Evolutionary conservation across 2,329 filamentous ascomycete species (phyloP).

Genomic region (Gaeumannomyces tritici): DNA sequence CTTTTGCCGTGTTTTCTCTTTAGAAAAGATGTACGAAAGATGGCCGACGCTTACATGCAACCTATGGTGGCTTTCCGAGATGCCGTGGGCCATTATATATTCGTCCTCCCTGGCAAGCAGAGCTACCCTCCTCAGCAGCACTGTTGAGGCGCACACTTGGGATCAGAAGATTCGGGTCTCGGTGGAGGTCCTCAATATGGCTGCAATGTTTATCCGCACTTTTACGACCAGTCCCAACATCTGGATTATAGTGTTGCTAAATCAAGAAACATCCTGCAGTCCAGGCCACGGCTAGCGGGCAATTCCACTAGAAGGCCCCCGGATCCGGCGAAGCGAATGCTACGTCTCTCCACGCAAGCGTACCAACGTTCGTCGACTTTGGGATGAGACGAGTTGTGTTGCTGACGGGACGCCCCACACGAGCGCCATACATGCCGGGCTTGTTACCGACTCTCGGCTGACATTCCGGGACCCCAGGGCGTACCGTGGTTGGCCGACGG

Average conservation of each 20-base stretch:
- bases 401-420: neutral
- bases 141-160: neutral
- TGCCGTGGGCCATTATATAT: neutral
- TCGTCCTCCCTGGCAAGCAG: neutral
- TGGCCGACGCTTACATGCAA: no score
- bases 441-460: neutral
- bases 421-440: neutral
- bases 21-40: no score
- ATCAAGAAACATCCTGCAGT: neutral
- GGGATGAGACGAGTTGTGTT: neutral
- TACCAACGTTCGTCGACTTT: neutral
- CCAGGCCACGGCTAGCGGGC: neutral
- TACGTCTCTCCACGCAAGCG: neutral
- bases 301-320: neutral
- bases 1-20: no score
- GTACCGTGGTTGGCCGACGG: no score
- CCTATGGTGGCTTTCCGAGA: neutral
- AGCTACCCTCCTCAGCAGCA: neutral
- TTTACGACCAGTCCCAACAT: neutral
- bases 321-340: neutral
- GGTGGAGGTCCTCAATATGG: neutral
- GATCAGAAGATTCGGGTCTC: neutral
- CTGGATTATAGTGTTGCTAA: neutral
- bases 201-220: neutral
- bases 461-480: neutral